Evolutionary conservation across 2,329 filamentous ascomycete genomes (phyloP).

Genomic region (Calonectria crousiana): DNA sequence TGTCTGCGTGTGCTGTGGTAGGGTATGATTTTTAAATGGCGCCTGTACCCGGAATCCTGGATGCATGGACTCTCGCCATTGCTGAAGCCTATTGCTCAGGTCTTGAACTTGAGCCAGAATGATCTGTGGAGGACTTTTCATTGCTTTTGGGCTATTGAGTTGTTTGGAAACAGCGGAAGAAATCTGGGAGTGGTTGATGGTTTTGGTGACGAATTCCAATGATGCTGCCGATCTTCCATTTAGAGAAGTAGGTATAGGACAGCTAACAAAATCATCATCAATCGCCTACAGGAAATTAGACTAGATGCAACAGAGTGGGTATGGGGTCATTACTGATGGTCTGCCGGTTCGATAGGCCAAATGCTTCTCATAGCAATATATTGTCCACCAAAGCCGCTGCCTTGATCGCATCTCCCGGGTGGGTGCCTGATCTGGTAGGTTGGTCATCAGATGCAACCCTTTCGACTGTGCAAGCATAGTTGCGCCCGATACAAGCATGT

Average conservation of each 20-base stretch:
- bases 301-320: too few relatives aligned
- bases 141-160: conserved; percentile 3
- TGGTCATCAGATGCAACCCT: not conserved
- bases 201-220: conserved; percentile 6
- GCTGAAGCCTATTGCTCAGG: not conserved
- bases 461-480: conserved; percentile 6
- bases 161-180: not conserved
- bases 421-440: not conserved
- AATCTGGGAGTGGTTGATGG: conserved; percentile 2
- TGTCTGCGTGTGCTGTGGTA: not conserved
- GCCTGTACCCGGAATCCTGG: not conserved
- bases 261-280: conserved; percentile 19
- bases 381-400: conserved; percentile 11
- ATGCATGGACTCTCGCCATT: conserved; percentile 2
- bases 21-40: not conserved
- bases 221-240: not conserved
- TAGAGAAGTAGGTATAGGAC: not conserved
- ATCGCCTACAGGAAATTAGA: conserved; percentile 11
- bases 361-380: conserved; percentile 15
- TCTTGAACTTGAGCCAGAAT: not conserved
- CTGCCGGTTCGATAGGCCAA: not conserved
- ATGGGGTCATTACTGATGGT: not conserved
- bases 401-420: not conserved
- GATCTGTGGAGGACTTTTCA: not conserved
- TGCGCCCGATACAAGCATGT: conserved; percentile 8